Base-by-base conservation (phyloP, 805 yeast genomes). In the Candida endomychidarum region DNA sequence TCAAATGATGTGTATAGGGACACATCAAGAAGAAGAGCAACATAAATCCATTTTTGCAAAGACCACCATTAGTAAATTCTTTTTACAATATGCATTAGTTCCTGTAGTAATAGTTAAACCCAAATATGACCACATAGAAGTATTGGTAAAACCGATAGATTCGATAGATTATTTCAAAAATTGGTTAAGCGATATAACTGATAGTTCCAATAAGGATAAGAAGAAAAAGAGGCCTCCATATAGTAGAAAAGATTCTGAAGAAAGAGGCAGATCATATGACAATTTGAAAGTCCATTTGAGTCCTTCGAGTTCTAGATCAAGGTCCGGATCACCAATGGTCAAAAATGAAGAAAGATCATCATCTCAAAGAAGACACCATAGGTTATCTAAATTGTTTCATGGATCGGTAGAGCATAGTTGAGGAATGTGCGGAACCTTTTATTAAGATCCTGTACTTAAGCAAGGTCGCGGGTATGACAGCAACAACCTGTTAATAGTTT, bases 31-130 rank as follows among this genome's bases (percentile, higher is more conserved):
- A 16, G 63, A 53, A 10, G 43, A 43, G 15, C 51, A 51, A n/a
- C 56, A 53, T 26, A 47, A 52, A 43, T 49, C 58, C 10, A 52
- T 68, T 27, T 53, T 67, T 32, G 48, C 63, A 18, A 65, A 63
- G 39, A 43, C 67, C 2, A 60, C 72, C 5, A 50, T 66, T 24
- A 63, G 71, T 14, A 64, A 66, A 47, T 61, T 65, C 43, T 68
- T 69, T 36, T 51, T 69, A 30, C 68, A 68, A 50, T 68, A 61
- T 48, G 72, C 74, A 0, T 54, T 67, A 42, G 72, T 69, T 2
- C 75, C 75, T 8, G 74, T 68, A 21, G 67, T 69, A 29, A 54
- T 67, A 10, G 73, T 69, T 3, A 69, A 69, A 46, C 72, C 75
- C 1, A 52, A 53, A 19, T 65, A 67, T 46, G 52, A 57, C 29